phyloP scores from a whole-genome alignment of 441 rosid genomes.

The Daphne laureola region DNA sequence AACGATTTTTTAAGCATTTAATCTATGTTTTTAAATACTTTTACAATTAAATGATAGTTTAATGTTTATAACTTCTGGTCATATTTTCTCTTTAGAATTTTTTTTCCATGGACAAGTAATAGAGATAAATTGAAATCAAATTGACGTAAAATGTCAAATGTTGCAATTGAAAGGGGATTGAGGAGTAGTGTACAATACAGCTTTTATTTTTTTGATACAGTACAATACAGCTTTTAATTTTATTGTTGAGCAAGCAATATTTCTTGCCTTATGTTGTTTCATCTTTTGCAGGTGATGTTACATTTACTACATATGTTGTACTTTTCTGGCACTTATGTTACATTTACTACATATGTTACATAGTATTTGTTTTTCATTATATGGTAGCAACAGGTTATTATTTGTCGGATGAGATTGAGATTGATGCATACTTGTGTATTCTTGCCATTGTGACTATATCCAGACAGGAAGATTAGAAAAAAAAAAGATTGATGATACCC shows the following conservation, averaged over 20 bases:
- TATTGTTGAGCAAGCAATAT: not conserved
- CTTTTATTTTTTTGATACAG: no score
- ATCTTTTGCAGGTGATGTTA: conserved; percentile 19
- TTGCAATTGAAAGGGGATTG: no score
- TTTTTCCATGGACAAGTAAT: no score
- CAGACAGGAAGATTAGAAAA: not conserved
- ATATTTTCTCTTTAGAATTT: no score
- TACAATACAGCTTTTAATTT: not conserved
- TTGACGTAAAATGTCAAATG: no score
- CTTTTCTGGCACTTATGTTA: conserved; percentile 3
- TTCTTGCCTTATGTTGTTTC: not conserved
- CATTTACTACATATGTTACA: conserved; percentile 6
- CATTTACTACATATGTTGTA: not conserved
- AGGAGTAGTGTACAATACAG: no score
- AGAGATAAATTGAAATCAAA: no score
- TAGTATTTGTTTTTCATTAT: not conserved
- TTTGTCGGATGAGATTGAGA: not conserved
- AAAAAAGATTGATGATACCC: no score
- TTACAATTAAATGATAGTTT: no score
- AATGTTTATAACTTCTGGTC: no score
- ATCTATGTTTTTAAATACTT: no score
- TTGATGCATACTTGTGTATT: conserved; percentile 13
- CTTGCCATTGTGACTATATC: conserved; percentile 12
- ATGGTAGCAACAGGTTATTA: conserved; percentile 1
- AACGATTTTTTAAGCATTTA: no score